Conservation (phyloP, 1,284 basidiomycete genomes). For the Baeospora myosura region DNA sequence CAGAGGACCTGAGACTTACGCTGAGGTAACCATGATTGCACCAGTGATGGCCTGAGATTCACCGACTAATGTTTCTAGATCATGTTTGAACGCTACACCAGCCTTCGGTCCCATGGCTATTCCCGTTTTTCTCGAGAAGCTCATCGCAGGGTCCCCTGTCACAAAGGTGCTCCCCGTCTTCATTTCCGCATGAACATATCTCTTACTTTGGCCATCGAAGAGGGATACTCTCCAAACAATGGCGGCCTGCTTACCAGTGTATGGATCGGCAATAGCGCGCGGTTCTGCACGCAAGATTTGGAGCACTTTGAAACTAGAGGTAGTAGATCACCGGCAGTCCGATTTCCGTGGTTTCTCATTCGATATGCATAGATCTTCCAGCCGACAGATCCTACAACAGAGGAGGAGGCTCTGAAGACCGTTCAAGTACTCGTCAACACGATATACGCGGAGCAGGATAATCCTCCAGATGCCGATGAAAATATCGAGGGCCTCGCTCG, state of each 20-base stretch:
- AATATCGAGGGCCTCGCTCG: conserved; percentile 57
- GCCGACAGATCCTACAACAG: conserved; percentile 71
- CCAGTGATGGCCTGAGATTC: not conserved
- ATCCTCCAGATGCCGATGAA: conserved; percentile 26
- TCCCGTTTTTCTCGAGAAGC: conserved; percentile 89
- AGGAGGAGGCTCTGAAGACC: conserved; percentile 65
- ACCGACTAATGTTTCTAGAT: conserved; percentile 26
- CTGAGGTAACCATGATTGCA: conserved; percentile 44
- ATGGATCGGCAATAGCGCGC: conserved; percentile 59
- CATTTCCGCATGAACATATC: conserved; percentile 1
- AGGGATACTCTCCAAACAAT: conserved; percentile 78
- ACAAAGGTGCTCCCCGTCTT: conserved; percentile 60
- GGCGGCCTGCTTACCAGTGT: conserved; percentile 71
- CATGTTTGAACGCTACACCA: conserved; percentile 74
- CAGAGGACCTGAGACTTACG: conserved; percentile 77
- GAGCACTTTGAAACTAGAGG: conserved; percentile 86
- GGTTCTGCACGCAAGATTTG: conserved; percentile 72
- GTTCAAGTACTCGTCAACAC: conserved; percentile 67
- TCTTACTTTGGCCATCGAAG: conserved; percentile 30
- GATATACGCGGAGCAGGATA: conserved; percentile 47
- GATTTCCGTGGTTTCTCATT: conserved; percentile 5
- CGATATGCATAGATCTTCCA: conserved; percentile 69
- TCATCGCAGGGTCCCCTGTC: conserved; percentile 73
- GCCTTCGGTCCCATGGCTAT: conserved; percentile 81
- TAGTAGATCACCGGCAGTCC: conserved; percentile 22